Percentiles rank a stretch among this genome's conserved stretches.
phyloP scores from a whole-genome alignment of 2,329 filamentous ascomycete species.

The Neofusicoccum umdonicola region DNA sequence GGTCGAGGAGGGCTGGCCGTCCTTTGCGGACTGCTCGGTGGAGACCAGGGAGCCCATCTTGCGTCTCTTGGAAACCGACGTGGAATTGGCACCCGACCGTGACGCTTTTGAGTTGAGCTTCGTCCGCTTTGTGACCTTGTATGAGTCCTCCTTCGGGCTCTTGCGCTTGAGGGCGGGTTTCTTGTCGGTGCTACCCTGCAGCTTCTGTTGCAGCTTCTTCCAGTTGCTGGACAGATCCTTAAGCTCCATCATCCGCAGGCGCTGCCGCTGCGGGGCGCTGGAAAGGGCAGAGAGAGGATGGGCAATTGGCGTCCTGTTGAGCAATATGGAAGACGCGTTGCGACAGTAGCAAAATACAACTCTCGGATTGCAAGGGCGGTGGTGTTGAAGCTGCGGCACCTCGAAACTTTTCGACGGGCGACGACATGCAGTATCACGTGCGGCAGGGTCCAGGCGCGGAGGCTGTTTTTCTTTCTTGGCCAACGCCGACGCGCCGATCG shows the following conservation, averaged over 20 bases:
- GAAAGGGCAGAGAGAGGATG: neutral
- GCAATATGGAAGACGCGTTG: neutral
- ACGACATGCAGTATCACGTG: neutral
- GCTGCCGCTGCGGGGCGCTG: neutral
- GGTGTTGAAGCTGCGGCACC: neutral
- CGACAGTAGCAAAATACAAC: neutral
- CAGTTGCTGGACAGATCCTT: conserved; percentile 60
- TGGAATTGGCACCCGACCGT: conserved; percentile 21
- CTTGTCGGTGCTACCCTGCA: conserved; percentile 32
- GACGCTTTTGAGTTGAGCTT: conserved; percentile 16
- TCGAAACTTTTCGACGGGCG: conserved; percentile 8
- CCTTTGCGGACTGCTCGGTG: conserved; percentile 33
- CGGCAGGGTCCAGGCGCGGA: neutral
- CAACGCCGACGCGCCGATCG: conserved; percentile 3
- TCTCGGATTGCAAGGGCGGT: neutral
- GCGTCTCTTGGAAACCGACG: conserved; percentile 29
- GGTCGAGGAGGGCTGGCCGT: conserved; percentile 47
- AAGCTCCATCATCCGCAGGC: conserved; percentile 36
- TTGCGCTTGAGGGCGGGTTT: conserved; percentile 35
- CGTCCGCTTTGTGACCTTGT: conserved; percentile 35
- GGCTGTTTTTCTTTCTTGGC: neutral
- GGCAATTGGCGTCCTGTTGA: neutral
- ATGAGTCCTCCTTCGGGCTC: conserved; percentile 7
- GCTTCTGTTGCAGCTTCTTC: conserved; percentile 70
- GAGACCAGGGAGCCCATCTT: conserved; percentile 54